Conservation (phyloP, 139 green algal genomes). For the Chlorella sp. region DNA sequence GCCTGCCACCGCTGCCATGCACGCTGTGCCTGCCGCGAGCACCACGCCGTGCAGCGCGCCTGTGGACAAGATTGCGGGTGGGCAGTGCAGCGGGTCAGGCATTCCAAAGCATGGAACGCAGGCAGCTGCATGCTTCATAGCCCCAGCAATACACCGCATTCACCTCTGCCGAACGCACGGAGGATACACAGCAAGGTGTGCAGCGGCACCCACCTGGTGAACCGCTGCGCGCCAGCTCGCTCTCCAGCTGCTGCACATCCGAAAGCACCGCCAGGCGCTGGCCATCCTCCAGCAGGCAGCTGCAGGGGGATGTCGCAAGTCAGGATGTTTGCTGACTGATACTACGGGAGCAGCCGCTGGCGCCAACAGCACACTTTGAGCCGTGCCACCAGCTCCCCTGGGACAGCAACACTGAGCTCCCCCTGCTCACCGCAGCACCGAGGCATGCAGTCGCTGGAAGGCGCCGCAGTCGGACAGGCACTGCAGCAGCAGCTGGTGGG, state of each 20-base stretch:
- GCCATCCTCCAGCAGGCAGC: constrained; percentile 6
- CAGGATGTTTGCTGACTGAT: no score
- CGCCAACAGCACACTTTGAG: no score
- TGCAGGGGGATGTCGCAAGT: not conserved
- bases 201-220: no score
- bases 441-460: not conserved
- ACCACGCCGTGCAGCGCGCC: not conserved
- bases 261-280: not conserved
- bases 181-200: no score
- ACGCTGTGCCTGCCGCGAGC: not conserved
- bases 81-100: no score
- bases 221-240: not conserved
- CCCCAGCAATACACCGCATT: no score
- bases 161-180: no score
- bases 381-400: not conserved
- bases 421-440: constrained; percentile 1
- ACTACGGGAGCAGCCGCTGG: no score
- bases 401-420: not conserved
- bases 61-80: not conserved
- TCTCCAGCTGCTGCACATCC: not conserved
- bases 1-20: not conserved
- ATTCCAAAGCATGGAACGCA: no score
- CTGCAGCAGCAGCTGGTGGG: constrained; percentile 12
- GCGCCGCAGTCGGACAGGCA: not conserved
- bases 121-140: no score